Conservation (phyloP, 83 land plant genomes). For the Picea mariana region DNA sequence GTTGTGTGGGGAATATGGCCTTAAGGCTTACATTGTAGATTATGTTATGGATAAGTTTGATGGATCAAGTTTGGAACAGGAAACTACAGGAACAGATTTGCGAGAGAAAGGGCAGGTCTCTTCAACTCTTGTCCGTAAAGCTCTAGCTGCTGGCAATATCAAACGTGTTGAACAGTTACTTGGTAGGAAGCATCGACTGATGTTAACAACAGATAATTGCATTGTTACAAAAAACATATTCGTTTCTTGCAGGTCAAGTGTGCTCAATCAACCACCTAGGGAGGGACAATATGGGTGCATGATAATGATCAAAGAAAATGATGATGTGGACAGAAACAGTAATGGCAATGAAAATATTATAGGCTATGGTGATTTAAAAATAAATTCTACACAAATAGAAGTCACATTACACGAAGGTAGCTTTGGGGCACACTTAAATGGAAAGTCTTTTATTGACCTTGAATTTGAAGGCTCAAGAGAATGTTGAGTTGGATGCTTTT, state of each 20-base stretch:
- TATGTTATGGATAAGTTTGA: slow-evolving; percentile 75
- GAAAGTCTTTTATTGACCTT: slow-evolving; percentile 4
- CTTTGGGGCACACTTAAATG: background rate
- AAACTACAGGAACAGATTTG: slow-evolving; percentile 14
- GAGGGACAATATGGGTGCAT: slow-evolving; percentile 50
- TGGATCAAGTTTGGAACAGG: slow-evolving; percentile 16
- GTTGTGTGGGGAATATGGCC: slow-evolving; percentile 76
- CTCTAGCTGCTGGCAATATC: slow-evolving; percentile 80
- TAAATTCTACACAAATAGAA: slow-evolving; percentile 14
- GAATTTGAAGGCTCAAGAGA: slow-evolving; percentile 14
- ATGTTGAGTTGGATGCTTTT: slow-evolving; percentile 9
- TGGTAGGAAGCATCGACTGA: slow-evolving; percentile 82
- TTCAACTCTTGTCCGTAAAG: slow-evolving; percentile 89
- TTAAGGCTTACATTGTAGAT: slow-evolving; percentile 67
- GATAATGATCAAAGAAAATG: slow-evolving; percentile 26
- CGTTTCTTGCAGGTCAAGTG: slow-evolving; percentile 34
- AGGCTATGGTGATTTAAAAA: slow-evolving; percentile 18
- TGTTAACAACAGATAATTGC: slow-evolving; percentile 21
- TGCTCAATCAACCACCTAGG: slow-evolving; percentile 55
- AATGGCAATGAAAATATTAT: slow-evolving; percentile 17
- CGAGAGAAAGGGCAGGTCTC: slow-evolving; percentile 93
- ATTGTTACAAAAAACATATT: background rate
- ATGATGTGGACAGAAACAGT: slow-evolving; percentile 1
- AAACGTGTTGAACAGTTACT: slow-evolving; percentile 71
- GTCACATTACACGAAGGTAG: slow-evolving; percentile 7